These are phyloP conservation scores for Pseudonectria buxi DNA, from an alignment of 2,329 filamentous ascomycete species.

Conservation along the genomic window DNA sequence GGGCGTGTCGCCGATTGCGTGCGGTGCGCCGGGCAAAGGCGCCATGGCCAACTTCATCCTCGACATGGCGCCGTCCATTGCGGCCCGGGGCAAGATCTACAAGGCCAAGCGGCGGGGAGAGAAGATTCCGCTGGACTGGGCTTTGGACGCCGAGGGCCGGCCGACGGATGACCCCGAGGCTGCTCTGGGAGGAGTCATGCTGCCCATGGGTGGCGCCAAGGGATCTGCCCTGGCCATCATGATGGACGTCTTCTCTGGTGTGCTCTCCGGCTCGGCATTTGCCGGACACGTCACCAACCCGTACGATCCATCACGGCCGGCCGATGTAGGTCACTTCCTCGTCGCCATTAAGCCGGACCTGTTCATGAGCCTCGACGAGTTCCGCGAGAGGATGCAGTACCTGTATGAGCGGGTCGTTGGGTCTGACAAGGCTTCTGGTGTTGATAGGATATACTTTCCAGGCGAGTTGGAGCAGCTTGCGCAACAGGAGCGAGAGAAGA, in stretches of 20 bases:
- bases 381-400: constrained; percentile 53
- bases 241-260: constrained; percentile 86
- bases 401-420: constrained; percentile 48
- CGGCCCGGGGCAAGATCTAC: constrained; percentile 66
- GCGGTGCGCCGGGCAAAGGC: constrained; percentile 60
- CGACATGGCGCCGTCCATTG: constrained; percentile 67
- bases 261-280: constrained; percentile 70
- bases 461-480: constrained; percentile 55
- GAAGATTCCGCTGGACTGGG: constrained; percentile 68
- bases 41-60: constrained; percentile 56
- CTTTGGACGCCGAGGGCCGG: constrained; percentile 62
- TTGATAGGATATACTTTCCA: constrained; percentile 54
- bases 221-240: constrained; percentile 71
- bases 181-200: constrained; percentile 71
- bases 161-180: constrained; percentile 64
- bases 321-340: constrained; percentile 69
- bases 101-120: constrained; percentile 61
- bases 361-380: constrained; percentile 65
- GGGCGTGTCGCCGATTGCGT: constrained; percentile 68
- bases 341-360: constrained; percentile 68
- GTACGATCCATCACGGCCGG: constrained; percentile 62
- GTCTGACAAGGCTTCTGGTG: constrained; percentile 46
- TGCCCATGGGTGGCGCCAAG: constrained; percentile 81
- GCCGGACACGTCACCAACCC: constrained; percentile 70
- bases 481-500: constrained; percentile 43